Evolutionary conservation across 106 monocot genomes (phyloP).

Genomic region (Dendrobium officinale): DNA sequence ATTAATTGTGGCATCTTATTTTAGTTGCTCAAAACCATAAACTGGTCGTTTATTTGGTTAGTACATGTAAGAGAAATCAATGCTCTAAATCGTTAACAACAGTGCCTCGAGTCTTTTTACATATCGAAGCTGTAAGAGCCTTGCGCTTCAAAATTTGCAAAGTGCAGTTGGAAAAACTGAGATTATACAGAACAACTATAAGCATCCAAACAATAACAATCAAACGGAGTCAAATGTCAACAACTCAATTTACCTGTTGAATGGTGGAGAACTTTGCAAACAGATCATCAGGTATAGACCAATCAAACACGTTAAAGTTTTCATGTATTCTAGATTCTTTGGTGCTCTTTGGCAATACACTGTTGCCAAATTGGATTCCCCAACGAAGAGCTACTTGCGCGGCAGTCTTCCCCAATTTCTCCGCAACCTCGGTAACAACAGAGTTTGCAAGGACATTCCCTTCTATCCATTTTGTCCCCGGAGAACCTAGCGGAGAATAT

Average conservation of each 20-base stretch:
- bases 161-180: too few relatives aligned
- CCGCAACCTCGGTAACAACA: constrained; percentile 25
- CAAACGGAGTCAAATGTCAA: background rate
- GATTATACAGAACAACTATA: too few relatives aligned
- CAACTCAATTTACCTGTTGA: constrained; percentile 38
- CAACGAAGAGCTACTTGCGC: constrained; percentile 37
- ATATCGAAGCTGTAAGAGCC: too few relatives aligned
- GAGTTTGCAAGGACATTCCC: constrained; percentile 42
- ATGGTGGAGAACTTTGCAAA: constrained; percentile 39
- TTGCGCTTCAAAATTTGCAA: too few relatives aligned
- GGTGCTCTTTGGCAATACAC: constrained; percentile 55
- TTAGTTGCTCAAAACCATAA: too few relatives aligned
- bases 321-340: constrained; percentile 51
- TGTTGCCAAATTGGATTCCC: constrained; percentile 43
- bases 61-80: too few relatives aligned
- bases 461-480: constrained; percentile 41
- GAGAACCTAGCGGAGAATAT: constrained; percentile 70
- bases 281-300: constrained; percentile 67
- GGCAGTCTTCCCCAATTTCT: constrained; percentile 37
- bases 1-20: too few relatives aligned
- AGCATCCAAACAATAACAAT: too few relatives aligned
- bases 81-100: too few relatives aligned
- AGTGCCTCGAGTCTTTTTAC: too few relatives aligned
- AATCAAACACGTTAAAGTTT: constrained; percentile 52
- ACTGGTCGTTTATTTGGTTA: too few relatives aligned